phyloP scores from a whole-genome alignment of 1,284 basidiomycete genomes.

The Pseudozyma thailandica region DNA sequence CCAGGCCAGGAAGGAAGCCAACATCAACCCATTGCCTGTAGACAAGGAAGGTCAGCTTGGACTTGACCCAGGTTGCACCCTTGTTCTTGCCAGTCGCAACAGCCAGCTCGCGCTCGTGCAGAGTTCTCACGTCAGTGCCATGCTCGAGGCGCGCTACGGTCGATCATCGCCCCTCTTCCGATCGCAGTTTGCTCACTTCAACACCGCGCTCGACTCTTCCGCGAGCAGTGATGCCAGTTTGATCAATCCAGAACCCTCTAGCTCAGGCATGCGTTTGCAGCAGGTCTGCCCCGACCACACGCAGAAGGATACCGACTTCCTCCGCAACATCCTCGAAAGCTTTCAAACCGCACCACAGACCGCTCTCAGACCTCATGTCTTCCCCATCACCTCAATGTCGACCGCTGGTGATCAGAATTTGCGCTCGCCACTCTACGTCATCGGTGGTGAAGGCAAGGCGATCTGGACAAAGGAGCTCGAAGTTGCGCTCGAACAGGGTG shows the following conservation, averaged over 20 bases:
- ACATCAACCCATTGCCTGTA: constrained; percentile 57
- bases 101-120: constrained; percentile 62
- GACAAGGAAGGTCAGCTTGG: constrained; percentile 44
- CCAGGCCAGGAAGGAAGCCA: constrained; percentile 50
- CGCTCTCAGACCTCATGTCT: constrained; percentile 47
- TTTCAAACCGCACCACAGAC: constrained; percentile 13
- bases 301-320: constrained; percentile 22
- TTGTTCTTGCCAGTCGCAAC: constrained; percentile 62
- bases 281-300: constrained; percentile 28
- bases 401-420: constrained; percentile 93
- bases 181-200: constrained; percentile 15
- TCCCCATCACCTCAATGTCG: constrained; percentile 80
- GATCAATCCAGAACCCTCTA: constrained; percentile 2
- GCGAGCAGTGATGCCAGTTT: background rate
- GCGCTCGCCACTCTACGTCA: constrained; percentile 73
- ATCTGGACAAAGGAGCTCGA: constrained; percentile 97
- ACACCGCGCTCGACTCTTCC: constrained; percentile 1
- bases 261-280: constrained; percentile 23
- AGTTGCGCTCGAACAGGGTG: constrained; percentile 77
- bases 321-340: constrained; percentile 26
- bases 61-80: constrained; percentile 51
- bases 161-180: constrained; percentile 53
- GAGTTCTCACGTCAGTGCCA: constrained; percentile 57
- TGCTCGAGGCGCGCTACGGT: constrained; percentile 62
- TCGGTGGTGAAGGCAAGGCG: constrained; percentile 74